Evolutionary conservation across 164 flowering plant genomes (phyloP), one percentile per base, ranked within the genome.

Genomic region (Liriodendron chinense): DNA sequence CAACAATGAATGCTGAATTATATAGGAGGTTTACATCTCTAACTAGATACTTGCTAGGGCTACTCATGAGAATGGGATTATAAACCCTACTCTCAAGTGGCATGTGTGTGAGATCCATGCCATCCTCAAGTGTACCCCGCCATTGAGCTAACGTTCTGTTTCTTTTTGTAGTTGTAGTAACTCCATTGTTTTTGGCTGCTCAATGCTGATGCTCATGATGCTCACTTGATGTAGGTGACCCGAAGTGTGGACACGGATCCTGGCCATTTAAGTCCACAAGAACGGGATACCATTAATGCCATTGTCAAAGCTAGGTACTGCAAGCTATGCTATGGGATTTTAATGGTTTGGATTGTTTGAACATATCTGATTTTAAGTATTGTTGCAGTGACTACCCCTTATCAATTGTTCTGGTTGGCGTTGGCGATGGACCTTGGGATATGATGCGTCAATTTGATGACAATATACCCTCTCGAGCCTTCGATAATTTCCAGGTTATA

Each of bases 371-470:
- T 20, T 1, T 21, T 53, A 12, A 21, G 22, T 62, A 9, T 23
- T 49, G 25, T 76, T 82, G 74, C 67, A 88, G 89, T 68, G 71
- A 82, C 9, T 83, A 76, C 72, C 85, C 89, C 20, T 59, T 88
- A 65, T 88, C 91, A 66, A 87, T 88, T 53, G 84, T 88, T 16
- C 21, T 88, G 78, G 88, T 88, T 61, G 91, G 91, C 2, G 89
- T 86, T 50, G 91, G 90, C 25, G 90, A 87, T 74, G 90, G 87
- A 21, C 90, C 90, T 0, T 86, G 91, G 91, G 91, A 86, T 68
- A 83, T 79, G 83, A 88, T 88, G 90, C 78, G 47, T 1, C 74
- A 80, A 61, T 87, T 85, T 72, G 89, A 87, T 76, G 87, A 88
- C 72, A 87, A 87, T 50, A 87, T 88, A 68, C 91, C 91, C 8